Percentiles rank a stretch among this genome's conserved stretches.
phyloP scores from a whole-genome alignment of 2,329 filamentous ascomycete species.

The Clathrospora elynae region DNA sequence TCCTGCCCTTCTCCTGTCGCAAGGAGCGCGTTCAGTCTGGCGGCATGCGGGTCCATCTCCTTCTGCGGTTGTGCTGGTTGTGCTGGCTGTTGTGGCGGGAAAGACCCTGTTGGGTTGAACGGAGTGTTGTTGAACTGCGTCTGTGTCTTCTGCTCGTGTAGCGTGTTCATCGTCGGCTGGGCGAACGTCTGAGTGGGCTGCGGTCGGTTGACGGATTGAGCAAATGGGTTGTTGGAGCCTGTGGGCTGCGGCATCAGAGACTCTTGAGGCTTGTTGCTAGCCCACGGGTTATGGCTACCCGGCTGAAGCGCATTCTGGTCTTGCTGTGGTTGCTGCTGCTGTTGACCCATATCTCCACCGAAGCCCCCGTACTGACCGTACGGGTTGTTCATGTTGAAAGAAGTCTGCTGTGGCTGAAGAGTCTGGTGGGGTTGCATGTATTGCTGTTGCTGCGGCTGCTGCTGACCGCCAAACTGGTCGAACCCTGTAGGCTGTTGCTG shows the following conservation, averaged over 20 bases:
- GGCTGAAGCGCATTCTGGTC: constrained; percentile 70
- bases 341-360: constrained; percentile 38
- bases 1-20: constrained; percentile 90
- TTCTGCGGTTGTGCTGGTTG: constrained; percentile 50
- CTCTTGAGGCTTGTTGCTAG: constrained; percentile 63
- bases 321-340: constrained; percentile 55
- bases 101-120: constrained; percentile 55
- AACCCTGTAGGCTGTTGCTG: constrained; percentile 71
- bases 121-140: constrained; percentile 62
- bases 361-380: constrained; percentile 46
- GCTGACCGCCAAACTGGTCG: constrained; percentile 59
- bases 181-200: constrained; percentile 63
- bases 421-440: constrained; percentile 46
- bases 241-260: constrained; percentile 81
- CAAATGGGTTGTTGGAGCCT: constrained; percentile 97
- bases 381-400: constrained; percentile 56
- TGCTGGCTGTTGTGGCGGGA: constrained; percentile 47
- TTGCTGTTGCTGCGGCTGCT: constrained; percentile 22
- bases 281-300: constrained; percentile 95
- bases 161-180: constrained; percentile 72
- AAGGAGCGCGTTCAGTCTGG: constrained; percentile 83
- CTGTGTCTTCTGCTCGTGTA: constrained; percentile 84
- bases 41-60: constrained; percentile 63
- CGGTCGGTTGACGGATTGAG: constrained; percentile 67
- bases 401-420: constrained; percentile 64